Evolutionary conservation across 2,329 filamentous ascomycete genomes (phyloP).

Genomic region (Microsporum audouinii): DNA sequence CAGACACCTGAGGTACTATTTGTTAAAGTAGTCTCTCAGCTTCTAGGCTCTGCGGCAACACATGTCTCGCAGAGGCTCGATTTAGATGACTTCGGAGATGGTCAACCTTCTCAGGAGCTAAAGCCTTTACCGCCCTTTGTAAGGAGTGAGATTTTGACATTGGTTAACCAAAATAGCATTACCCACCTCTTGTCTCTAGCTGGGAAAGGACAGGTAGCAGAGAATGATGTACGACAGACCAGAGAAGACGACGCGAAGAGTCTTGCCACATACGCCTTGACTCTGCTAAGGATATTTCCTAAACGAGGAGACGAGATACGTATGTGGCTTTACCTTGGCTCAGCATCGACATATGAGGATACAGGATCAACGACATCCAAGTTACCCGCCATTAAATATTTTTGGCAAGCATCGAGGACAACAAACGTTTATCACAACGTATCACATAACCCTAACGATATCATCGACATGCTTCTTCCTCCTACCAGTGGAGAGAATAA

Average conservation of each 20-base stretch:
- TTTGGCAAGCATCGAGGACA: conserved; percentile 59
- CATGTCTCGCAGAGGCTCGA: conserved; percentile 44
- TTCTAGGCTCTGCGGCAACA: conserved; percentile 47
- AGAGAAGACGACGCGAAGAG: conserved; percentile 53
- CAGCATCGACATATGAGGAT: conserved; percentile 37
- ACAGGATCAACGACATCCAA: conserved; percentile 23
- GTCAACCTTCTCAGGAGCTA: conserved; percentile 20
- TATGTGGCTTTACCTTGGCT: conserved; percentile 82
- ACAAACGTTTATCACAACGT: conserved; percentile 50
- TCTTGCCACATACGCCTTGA: conserved; percentile 76
- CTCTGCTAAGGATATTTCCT: conserved; percentile 75
- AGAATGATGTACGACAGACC: conserved; percentile 13
- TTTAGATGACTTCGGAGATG: conserved; percentile 23
- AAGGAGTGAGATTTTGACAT: conserved; percentile 52
- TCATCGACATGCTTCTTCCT: conserved; percentile 46
- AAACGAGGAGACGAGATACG: conserved; percentile 73
- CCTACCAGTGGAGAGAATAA: conserved; percentile 16
- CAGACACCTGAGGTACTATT: conserved; percentile 43
- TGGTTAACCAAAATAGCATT: conserved; percentile 67
- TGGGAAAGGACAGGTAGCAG: conserved; percentile 19
- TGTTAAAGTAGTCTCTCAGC: conserved; percentile 43
- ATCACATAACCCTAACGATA: conserved; percentile 45
- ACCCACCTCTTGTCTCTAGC: conserved; percentile 46
- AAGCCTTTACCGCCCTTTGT: conserved; percentile 44
- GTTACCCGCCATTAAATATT: conserved; percentile 64